Evolutionary conservation across 1,284 basidiomycete genomes (phyloP).

Genomic region (Rugosomyces carneus): DNA sequence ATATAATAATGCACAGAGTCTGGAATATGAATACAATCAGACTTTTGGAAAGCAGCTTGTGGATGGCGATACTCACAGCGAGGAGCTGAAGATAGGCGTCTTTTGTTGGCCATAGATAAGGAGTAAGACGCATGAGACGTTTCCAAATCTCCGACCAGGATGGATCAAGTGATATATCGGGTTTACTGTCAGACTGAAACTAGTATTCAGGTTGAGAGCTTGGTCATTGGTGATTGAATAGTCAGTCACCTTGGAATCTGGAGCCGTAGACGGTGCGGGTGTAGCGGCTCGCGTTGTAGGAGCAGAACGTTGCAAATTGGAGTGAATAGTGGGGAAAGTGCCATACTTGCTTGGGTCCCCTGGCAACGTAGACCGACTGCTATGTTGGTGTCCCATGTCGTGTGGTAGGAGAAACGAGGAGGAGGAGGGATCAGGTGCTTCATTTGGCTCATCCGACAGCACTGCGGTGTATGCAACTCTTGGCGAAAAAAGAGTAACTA

Average conservation of each 20-base stretch:
- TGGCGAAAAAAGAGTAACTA: conserved; percentile 52
- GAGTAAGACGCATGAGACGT: conserved; percentile 58
- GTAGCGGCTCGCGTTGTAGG: conserved; percentile 57
- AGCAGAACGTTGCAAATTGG: conserved; percentile 43
- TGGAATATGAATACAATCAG: conserved; percentile 23
- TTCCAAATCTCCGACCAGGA: conserved; percentile 58
- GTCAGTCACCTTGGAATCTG: conserved; percentile 34
- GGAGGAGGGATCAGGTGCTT: conserved; percentile 34
- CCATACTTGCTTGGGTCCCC: conserved; percentile 62
- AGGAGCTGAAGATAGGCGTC: conserved; percentile 59
- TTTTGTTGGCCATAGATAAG: conserved; percentile 81
- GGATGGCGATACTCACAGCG: conserved; percentile 42
- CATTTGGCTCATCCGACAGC: conserved; percentile 35
- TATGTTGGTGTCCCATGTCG: conserved; percentile 33
- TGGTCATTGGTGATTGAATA: not conserved
- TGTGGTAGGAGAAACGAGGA: conserved; percentile 50
- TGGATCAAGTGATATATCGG: conserved; percentile 56
- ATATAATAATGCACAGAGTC: conserved; percentile 60
- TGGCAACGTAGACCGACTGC: conserved; percentile 35
- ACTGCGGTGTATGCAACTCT: conserved; percentile 54
- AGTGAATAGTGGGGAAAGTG: conserved; percentile 54
- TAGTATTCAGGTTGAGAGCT: conserved; percentile 1
- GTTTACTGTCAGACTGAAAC: conserved; percentile 34
- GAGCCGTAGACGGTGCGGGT: conserved; percentile 46
- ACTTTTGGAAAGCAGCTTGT: conserved; percentile 2